Conservation (phyloP, 208 protist genomes). For the Balamuthia mandrillaris region DNA sequence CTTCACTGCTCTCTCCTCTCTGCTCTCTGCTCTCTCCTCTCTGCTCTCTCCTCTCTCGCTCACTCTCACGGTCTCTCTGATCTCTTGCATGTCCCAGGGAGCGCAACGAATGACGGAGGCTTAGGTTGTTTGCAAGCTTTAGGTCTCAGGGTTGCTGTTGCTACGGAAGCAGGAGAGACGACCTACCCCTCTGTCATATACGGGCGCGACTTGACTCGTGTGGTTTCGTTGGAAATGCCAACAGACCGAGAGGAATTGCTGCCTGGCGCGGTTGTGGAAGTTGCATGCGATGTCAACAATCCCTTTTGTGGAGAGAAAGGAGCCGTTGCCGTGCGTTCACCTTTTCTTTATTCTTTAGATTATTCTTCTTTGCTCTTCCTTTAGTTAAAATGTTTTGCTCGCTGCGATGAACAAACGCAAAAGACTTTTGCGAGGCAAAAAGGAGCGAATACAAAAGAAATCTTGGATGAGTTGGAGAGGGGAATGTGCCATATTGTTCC, state of each 20-base stretch:
- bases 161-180: background rate
- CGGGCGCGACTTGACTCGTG: background rate
- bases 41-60: too few relatives aligned
- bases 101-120: constrained; percentile 17
- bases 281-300: constrained; percentile 38
- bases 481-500: background rate
- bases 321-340: constrained; percentile 18
- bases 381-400: background rate
- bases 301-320: constrained; percentile 26
- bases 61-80: too few relatives aligned
- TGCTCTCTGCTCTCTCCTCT: too few relatives aligned
- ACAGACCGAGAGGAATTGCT: background rate
- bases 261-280: background rate
- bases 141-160: background rate
- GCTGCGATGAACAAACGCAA: background rate
- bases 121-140: background rate
- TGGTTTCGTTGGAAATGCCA: background rate
- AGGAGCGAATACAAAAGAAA: constrained; percentile 32
- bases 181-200: background rate
- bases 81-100: too few relatives aligned
- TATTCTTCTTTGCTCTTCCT: background rate
- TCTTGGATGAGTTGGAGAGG: background rate
- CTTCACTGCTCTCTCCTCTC: too few relatives aligned
- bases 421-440: constrained; percentile 35
- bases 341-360: background rate